A percentile compares a stretch with the other conserved stretches of the same genome.
Evolutionary conservation across 768 basidiomycete species (phyloP).

Genomic region (Termitomyces bulborhizus): DNA sequence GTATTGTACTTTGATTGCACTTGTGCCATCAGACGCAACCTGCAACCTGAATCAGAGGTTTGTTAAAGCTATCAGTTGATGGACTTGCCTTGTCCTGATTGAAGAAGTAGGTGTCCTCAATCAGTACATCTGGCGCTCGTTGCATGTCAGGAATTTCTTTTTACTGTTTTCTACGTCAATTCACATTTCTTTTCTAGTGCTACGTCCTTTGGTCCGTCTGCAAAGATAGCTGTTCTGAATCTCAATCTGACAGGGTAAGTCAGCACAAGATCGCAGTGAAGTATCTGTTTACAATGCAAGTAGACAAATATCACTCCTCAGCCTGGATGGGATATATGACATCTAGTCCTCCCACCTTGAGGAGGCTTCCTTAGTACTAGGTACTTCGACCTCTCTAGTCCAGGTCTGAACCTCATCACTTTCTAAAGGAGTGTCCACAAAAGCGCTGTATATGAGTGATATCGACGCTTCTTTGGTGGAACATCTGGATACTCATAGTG

Average conservation of each 20-base stretch:
- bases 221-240: slow-evolving; percentile 45
- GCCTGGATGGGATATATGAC: slow-evolving; percentile 39
- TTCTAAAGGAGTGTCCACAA: slow-evolving; percentile 44
- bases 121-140: slow-evolving; percentile 36
- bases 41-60: slow-evolving; percentile 34
- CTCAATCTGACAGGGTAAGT: slow-evolving; percentile 31
- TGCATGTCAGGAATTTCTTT: slow-evolving; percentile 37
- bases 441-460: slow-evolving; percentile 46
- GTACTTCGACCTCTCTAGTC: slow-evolving; percentile 22
- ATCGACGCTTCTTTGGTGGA: slow-evolving; percentile 33
- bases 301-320: slow-evolving; percentile 31
- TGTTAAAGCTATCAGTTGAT: slow-evolving; percentile 2
- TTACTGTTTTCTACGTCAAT: neutral
- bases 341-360: slow-evolving; percentile 50
- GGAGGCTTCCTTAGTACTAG: slow-evolving; percentile 44
- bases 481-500: slow-evolving; percentile 49
- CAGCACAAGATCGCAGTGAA: slow-evolving; percentile 5
- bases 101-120: slow-evolving; percentile 41
- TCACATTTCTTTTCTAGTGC: slow-evolving; percentile 28
- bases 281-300: slow-evolving; percentile 9
- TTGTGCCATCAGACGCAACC: slow-evolving; percentile 12
- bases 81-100: neutral
- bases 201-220: slow-evolving; percentile 48
- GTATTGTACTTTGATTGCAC: no score
- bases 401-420: neutral